These are phyloP conservation scores for Apiotrichum sp. DNA, from an alignment of 1,284 basidiomycete species.

Conservation along the genomic window DNA sequence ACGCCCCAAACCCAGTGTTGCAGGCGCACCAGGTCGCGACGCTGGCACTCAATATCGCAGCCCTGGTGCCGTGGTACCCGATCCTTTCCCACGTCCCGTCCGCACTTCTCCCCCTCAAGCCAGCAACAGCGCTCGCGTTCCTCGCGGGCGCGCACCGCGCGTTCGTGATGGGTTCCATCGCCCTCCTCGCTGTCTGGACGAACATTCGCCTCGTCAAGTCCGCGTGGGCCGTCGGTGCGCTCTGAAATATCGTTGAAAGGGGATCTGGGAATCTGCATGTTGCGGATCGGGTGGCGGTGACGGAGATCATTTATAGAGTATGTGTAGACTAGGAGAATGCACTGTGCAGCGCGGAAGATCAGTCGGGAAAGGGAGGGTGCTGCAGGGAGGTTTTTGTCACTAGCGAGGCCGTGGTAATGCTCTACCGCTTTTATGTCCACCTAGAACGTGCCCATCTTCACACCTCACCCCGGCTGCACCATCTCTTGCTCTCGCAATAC, in stretches of 20 bases:
- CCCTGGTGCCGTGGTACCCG: neutral
- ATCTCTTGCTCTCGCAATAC: neutral
- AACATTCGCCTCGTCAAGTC: slow-evolving; percentile 17
- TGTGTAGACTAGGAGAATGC: neutral
- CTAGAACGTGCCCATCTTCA: neutral
- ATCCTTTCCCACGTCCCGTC: neutral
- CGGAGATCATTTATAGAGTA: too few species aligned
- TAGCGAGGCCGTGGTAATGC: too few species aligned
- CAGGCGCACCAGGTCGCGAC: slow-evolving; percentile 8
- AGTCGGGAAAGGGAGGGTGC: too few species aligned
- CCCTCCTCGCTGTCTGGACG: slow-evolving; percentile 12
- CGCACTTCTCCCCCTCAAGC: neutral
- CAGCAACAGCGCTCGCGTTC: neutral
- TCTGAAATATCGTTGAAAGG: neutral
- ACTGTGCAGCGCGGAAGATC: neutral
- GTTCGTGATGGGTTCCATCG: slow-evolving; percentile 8
- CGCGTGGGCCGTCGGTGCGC: slow-evolving; percentile 16
- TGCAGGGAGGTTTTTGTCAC: too few species aligned
- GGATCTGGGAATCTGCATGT: neutral
- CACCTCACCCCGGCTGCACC: neutral
- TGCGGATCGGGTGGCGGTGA: too few species aligned
- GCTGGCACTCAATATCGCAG: neutral
- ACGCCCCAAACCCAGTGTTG: slow-evolving; percentile 10
- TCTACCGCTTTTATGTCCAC: too few species aligned
- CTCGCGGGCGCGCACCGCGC: neutral